Percentiles rank a stretch among this genome's conserved stretches.
Evolutionary conservation across 2,329 filamentous ascomycete species (phyloP).

Genomic region (Trichoderma sp.): DNA sequence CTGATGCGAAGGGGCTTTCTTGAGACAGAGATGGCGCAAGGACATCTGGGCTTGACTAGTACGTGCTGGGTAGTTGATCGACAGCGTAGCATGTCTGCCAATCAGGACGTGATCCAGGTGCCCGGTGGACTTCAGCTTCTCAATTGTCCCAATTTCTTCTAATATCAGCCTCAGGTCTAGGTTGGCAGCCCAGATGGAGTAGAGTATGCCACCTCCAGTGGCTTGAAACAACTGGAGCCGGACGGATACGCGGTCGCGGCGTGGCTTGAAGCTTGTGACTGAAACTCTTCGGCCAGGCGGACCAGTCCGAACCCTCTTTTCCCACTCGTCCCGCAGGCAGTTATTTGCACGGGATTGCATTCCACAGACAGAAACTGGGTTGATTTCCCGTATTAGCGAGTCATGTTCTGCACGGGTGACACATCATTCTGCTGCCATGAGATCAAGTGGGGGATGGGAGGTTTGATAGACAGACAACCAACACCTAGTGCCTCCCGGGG

Average conservation of each 20-base stretch:
- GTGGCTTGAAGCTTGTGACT: background rate
- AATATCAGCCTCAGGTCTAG: background rate
- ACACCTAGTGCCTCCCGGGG: background rate
- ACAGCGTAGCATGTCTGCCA: background rate
- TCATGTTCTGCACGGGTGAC: conserved; percentile 1
- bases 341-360: background rate
- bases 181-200: background rate
- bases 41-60: background rate
- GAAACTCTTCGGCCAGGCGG: background rate
- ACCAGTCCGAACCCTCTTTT: background rate
- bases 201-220: background rate
- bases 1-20: background rate
- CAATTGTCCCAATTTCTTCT: background rate
- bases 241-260: background rate
- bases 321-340: background rate
- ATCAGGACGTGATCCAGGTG: background rate
- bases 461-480: background rate
- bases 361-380: background rate
- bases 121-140: background rate
- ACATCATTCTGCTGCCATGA: conserved; percentile 9
- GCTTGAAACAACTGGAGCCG: background rate
- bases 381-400: background rate
- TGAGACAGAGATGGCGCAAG: background rate
- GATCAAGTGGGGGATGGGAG: conserved; percentile 17
- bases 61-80: background rate